Evolutionary conservation across 2,329 filamentous ascomycete species (phyloP).

Genomic region (Penicillium sp.): DNA sequence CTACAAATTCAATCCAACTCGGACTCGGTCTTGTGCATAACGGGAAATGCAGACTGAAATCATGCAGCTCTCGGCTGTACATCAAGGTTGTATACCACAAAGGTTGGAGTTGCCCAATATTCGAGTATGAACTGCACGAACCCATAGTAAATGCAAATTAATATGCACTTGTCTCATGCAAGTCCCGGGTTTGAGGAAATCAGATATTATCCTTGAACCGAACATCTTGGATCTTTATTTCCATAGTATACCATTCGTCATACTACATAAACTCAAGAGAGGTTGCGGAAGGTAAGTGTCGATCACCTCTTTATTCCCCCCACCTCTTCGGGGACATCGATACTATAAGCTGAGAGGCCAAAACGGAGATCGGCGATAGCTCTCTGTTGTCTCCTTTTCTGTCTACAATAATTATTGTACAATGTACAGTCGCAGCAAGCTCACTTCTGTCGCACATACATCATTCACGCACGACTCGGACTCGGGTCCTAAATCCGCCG

Average conservation of each 20-base stretch:
- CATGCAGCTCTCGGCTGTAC: conserved; percentile 3
- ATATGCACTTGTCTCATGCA: background rate
- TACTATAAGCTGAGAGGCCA: background rate
- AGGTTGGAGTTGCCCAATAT: background rate
- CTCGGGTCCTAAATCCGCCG: conserved; percentile 14
- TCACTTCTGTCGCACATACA: conserved; percentile 9
- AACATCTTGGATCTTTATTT: conserved; percentile 13
- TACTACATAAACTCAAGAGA: background rate
- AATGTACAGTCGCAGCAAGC: background rate
- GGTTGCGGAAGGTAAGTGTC: background rate
- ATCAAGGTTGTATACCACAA: background rate
- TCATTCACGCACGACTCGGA: background rate
- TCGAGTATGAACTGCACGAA: background rate
- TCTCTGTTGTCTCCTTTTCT: background rate
- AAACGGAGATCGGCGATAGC: background rate
- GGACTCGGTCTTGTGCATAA: conserved; percentile 4
- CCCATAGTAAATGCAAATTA: background rate
- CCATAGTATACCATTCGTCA: conserved; percentile 13
- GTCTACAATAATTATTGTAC: background rate
- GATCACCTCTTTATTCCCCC: background rate
- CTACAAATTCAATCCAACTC: conserved; percentile 14
- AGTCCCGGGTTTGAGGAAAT: background rate
- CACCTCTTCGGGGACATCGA: background rate
- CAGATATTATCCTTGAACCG: background rate
- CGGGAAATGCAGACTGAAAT: conserved; percentile 7